Evolutionary conservation across 176 grass and related monocot genomes (phyloP).

Genomic region (Carex scoparia): DNA sequence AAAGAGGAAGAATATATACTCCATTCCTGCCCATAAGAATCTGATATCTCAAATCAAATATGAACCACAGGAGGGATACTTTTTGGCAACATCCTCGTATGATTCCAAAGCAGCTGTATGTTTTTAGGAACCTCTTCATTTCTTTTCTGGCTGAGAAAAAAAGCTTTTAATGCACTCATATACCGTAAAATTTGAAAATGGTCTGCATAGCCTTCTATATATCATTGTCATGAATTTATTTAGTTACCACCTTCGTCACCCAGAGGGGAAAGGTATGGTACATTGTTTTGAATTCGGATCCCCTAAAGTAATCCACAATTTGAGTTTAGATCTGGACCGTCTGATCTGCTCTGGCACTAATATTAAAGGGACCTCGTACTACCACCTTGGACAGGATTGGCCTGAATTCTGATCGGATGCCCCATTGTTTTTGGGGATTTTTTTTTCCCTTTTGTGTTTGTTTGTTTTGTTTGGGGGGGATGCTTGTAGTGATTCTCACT

Average conservation of each 20-base stretch:
- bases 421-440: not conserved
- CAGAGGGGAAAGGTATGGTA: not conserved
- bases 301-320: no score
- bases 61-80: constrained; percentile 91
- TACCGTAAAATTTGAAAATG: not conserved
- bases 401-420: no score
- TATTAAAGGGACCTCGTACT: no score
- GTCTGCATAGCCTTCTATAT: not conserved
- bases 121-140: not conserved
- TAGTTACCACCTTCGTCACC: not conserved
- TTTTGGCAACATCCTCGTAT: constrained; percentile 83
- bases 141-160: not conserved
- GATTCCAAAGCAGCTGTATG: constrained; percentile 88
- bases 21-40: constrained; percentile 89
- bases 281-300: not conserved
- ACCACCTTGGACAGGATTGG: no score
- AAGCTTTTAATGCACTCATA: not conserved
- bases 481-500: not conserved
- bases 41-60: constrained; percentile 93
- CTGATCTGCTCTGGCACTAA: no score
- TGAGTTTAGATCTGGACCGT: no score
- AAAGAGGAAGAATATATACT: constrained; percentile 64
- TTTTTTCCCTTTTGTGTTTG: not conserved
- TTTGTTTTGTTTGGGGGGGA: not conserved
- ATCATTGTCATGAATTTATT: not conserved